Evolutionary conservation across 352 stramenopile genomes (phyloP), one percentile per base, ranked within the genome.

Genomic region (Phytopythium ostracodes): DNA sequence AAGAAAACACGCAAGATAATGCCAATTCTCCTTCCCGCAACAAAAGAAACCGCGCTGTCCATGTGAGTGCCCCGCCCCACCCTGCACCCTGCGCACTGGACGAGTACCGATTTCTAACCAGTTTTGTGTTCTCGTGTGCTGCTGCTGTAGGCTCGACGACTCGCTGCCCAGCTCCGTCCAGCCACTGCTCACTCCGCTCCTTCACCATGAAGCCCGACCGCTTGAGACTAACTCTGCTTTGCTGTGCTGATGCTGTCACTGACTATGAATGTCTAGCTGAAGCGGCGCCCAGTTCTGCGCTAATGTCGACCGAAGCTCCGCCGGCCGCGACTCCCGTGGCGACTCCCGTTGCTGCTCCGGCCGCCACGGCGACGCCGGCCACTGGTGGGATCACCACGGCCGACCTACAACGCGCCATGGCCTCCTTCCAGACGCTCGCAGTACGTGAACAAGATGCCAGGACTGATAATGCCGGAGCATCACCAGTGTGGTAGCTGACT

Each of bases 351-450:
- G 52, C 63, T 60, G 57, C 54, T 47, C 57, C 66, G 43, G 56
- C 60, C 25, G 62, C 70, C 56, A 71, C 62, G n/a, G 51, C 63
- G 25, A 50, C 70, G 17, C 8, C 67, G n/a, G 33, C 59, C 18
- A 33, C 40, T 6, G 64, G 60, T 7, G 61, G 56, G 3, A 79
- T 96, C 66, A 95, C 87, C 10, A 83, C 85, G 2, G 89, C 79
- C 20, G 88, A 96, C 62, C 66, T 97, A 0, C 85, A 95, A 68
- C 85, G 87, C 22, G 90, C 89, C 6, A 96, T 97, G 80, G 78
- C 84, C 31, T 84, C 81, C 55, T 83, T 94, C 43, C 80, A 94
- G 50, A 73, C 78, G 29, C 67, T 91, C 24, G 55, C 79, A 36
- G 82, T 92, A 58, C 38, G 67, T 8, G 29, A 7, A 33, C 7